These are phyloP conservation scores for Corymbia maculata DNA, from an alignment of 345 rosid species.

Conservation along the genomic window DNA sequence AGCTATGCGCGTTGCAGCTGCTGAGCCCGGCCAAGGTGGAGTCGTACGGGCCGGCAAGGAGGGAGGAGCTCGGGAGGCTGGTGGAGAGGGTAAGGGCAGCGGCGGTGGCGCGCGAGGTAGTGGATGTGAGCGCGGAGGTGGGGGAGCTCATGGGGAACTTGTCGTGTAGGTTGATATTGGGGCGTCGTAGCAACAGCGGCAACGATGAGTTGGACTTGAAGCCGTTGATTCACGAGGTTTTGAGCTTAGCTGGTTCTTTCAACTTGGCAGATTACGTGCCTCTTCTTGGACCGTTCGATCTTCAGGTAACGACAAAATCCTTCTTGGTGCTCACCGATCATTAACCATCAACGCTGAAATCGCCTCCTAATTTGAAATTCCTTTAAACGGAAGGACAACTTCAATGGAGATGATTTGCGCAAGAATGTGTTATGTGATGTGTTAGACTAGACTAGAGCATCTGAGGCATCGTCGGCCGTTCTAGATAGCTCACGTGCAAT, in stretches of 20 bases:
- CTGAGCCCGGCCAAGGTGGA: conserved; percentile 17
- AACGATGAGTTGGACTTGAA: neutral
- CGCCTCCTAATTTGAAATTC: neutral
- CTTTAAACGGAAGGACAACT: neutral
- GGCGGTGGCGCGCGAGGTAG: neutral
- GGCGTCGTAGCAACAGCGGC: neutral
- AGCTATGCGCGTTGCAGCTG: conserved; percentile 10
- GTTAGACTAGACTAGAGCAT: neutral
- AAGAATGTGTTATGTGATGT: neutral
- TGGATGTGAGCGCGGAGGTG: conserved; percentile 2
- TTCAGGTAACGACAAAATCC: neutral
- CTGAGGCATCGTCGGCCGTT: too few relatives aligned
- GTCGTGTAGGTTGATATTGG: neutral
- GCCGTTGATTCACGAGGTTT: neutral
- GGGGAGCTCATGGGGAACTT: neutral
- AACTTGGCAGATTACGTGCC: conserved; percentile 3
- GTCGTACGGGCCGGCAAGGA: conserved; percentile 3
- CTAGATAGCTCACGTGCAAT: too few relatives aligned
- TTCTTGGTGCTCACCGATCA: neutral
- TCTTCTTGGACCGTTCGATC: neutral
- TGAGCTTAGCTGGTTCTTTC: neutral
- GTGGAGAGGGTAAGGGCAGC: neutral
- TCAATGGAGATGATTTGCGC: neutral
- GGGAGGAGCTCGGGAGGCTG: neutral
- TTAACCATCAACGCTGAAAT: neutral